Percentiles rank a stretch among this genome's conserved stretches.
These are phyloP conservation scores for Cladophialophora exuberans DNA, from an alignment of 2,329 filamentous ascomycete genomes.

Conservation along the genomic window DNA sequence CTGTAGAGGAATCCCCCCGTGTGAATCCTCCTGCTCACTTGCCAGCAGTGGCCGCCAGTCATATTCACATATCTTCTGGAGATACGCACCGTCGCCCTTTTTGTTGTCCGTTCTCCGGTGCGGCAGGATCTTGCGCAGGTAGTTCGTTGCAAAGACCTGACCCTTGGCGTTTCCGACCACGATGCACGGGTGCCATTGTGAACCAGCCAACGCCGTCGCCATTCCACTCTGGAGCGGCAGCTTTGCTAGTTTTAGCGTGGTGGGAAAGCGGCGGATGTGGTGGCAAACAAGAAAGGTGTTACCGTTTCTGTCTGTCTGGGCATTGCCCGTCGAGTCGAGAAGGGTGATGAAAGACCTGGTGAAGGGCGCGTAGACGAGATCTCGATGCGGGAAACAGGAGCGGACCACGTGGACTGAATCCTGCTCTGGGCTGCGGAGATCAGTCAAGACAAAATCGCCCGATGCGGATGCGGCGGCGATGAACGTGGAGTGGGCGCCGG, in stretches of 20 bases:
- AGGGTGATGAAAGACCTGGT: slow-evolving; percentile 54
- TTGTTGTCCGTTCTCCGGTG: slow-evolving; percentile 8
- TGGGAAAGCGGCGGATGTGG: slow-evolving; percentile 31
- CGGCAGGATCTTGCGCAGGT: slow-evolving; percentile 53
- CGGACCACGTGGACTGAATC: slow-evolving; percentile 23
- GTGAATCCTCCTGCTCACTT: background rate
- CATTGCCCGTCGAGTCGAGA: slow-evolving; percentile 23
- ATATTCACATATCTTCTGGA: slow-evolving; percentile 62
- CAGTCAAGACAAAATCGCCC: slow-evolving; percentile 59
- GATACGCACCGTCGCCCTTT: slow-evolving; percentile 48
- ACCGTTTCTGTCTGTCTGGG: slow-evolving; percentile 17
- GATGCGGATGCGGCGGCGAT: slow-evolving; percentile 58
- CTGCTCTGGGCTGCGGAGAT: slow-evolving; percentile 48
- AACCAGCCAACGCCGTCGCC: slow-evolving; percentile 40
- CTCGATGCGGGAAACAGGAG: slow-evolving; percentile 50
- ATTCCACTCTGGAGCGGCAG: slow-evolving; percentile 43
- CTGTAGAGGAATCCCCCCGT: background rate
- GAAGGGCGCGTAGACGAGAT: slow-evolving; percentile 59
- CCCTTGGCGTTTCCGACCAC: slow-evolving; percentile 58
- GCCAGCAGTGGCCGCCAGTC: slow-evolving; percentile 55
- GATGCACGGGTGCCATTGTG: slow-evolving; percentile 55
- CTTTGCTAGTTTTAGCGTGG: slow-evolving; percentile 52
- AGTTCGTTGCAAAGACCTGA: slow-evolving; percentile 55
- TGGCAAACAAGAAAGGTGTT: slow-evolving; percentile 27
- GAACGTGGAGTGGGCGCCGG: slow-evolving; percentile 55